Base-by-base conservation (phyloP, 2,329 filamentous ascomycete species). In the Didymella segeticola region DNA sequence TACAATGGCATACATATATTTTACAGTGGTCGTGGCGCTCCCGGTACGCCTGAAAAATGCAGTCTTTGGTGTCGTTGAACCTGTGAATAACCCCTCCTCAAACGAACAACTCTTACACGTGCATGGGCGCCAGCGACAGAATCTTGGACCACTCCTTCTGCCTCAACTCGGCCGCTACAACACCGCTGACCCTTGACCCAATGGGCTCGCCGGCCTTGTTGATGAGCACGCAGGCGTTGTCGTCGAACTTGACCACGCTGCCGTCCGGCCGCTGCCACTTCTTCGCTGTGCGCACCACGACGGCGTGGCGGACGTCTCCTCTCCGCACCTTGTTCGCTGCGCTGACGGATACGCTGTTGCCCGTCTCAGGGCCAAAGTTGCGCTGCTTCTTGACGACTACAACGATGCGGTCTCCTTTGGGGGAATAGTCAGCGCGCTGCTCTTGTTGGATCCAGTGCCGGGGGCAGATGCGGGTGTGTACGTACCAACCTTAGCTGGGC, bases 101-200 rank as follows among this genome's bases (percentile, higher is more conserved):
- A n/a, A n/a, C n/a, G n/a, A n/a, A n/a, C n/a, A n/a, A n/a, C 30
- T 23, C 43, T 54, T 83, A 90, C 74, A 90, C 78, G 77, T 90
- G 86, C 84, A 89, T 87, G 39, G 95, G 93, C 48, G 95, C 95
- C 83, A 99, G 85, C 66, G 91, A 96, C 73, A 99, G 78, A 69
- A 99, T 98, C 85, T 98, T 99, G 69, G 92, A 96, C 95, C 95
- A 99, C 79, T 96, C 89, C 83, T 90, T 95, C 73, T 90, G 86
- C 74, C 90, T 87, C 75, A 99, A 78, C 80, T 99, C 95, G 25
- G 87, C 84, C 54, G 92, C 95, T 37, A 99, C 95, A 37, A 98
- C 86, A 62, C 93, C 86, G 86, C 71, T 67, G 58, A 63, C 62
- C 74, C 95, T 88, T 14, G 90, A 92, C 46, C 95, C 95, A 65